Conservation (phyloP, 2,329 filamentous ascomycete species). For the Diaporthe sp. region DNA sequence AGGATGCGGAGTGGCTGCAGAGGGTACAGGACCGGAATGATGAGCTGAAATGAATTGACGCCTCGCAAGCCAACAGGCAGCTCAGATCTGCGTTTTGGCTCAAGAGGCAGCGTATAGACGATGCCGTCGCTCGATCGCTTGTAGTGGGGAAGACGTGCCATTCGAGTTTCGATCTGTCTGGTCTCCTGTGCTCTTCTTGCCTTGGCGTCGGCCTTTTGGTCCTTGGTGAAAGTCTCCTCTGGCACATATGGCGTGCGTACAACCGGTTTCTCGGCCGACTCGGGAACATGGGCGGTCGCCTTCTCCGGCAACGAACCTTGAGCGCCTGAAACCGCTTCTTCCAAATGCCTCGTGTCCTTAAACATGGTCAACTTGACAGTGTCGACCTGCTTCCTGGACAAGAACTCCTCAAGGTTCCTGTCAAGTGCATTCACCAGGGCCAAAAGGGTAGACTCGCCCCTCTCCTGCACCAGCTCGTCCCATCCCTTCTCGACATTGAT, state of each 20-base stretch:
- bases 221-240: slow-evolving; percentile 65
- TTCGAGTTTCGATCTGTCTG: slow-evolving; percentile 80
- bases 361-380: slow-evolving; percentile 78
- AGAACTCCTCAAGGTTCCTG: slow-evolving; percentile 76
- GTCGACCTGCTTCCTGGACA: slow-evolving; percentile 78
- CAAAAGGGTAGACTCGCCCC: slow-evolving; percentile 71
- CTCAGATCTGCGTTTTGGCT: slow-evolving; percentile 71
- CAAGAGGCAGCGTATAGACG: slow-evolving; percentile 78
- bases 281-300: neutral
- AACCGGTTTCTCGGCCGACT: neutral
- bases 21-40: slow-evolving; percentile 80
- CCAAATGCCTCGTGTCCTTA: slow-evolving; percentile 67
- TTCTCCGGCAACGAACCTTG: neutral
- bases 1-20: slow-evolving; percentile 76
- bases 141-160: slow-evolving; percentile 77
- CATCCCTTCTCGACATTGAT: slow-evolving; percentile 85
- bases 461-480: slow-evolving; percentile 71
- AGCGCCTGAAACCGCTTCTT: slow-evolving; percentile 42
- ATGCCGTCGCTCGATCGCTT: slow-evolving; percentile 78
- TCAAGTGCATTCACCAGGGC: slow-evolving; percentile 78
- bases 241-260: slow-evolving; percentile 53
- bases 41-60: slow-evolving; percentile 75
- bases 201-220: slow-evolving; percentile 74
- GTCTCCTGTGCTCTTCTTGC: slow-evolving; percentile 75
- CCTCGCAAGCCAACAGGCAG: slow-evolving; percentile 73